These are phyloP conservation scores for Fusarium drepaniforme DNA, from an alignment of 2,329 filamentous ascomycete species.

Conservation along the genomic window DNA sequence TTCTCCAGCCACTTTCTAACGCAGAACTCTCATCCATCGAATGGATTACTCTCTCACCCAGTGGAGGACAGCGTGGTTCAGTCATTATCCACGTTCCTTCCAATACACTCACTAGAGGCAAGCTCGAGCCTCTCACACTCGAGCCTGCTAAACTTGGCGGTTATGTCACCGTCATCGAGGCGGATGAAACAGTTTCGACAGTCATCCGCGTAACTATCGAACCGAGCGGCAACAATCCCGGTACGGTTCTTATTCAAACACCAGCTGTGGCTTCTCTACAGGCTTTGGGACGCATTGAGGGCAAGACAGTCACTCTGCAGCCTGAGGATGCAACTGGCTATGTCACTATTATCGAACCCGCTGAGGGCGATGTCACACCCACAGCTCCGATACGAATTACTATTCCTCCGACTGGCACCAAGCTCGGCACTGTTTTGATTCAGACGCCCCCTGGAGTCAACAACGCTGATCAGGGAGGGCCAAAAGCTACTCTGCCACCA, in stretches of 20 bases:
- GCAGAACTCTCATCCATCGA: slow-evolving; percentile 7
- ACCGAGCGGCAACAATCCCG: slow-evolving; percentile 20
- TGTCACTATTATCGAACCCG: slow-evolving; percentile 37
- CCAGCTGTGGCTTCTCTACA: background rate
- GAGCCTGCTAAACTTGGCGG: slow-evolving; percentile 15
- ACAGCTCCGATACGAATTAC: slow-evolving; percentile 34
- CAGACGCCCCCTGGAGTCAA: slow-evolving; percentile 26
- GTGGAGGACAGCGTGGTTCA: slow-evolving; percentile 30
- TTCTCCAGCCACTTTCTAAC: slow-evolving; percentile 23
- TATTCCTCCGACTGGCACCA: slow-evolving; percentile 33
- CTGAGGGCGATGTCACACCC: slow-evolving; percentile 8
- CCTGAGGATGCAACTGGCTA: slow-evolving; percentile 20
- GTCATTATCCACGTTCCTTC: slow-evolving; percentile 35
- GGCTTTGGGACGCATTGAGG: slow-evolving; percentile 1
- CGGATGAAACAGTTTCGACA: background rate
- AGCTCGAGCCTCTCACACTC: slow-evolving; percentile 11
- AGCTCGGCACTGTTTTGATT: slow-evolving; percentile 36
- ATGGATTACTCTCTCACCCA: slow-evolving; percentile 28
- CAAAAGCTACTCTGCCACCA: background rate
- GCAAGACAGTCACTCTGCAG: slow-evolving; percentile 29
- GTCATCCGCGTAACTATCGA: slow-evolving; percentile 23
- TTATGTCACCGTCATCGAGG: slow-evolving; percentile 34
- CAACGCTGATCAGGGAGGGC: background rate
- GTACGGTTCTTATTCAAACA: slow-evolving; percentile 40
- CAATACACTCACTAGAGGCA: background rate